Conservation (phyloP, 306 rosid species). For the Fragaria vesca region DNA sequence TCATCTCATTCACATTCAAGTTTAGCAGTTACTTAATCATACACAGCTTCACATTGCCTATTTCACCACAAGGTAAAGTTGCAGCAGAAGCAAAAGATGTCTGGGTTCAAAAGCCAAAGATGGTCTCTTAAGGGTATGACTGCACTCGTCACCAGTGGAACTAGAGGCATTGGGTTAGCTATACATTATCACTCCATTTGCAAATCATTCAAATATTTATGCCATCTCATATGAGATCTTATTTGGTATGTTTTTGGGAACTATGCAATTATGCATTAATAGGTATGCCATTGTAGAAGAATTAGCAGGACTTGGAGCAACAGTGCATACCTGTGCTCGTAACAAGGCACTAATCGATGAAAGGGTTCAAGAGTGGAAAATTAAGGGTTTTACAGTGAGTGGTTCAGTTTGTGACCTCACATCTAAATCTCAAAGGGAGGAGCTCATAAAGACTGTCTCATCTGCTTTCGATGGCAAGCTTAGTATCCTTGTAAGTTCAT, state of each 20-base stretch:
- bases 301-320: conserved; percentile 44
- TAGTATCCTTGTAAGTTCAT: conserved; percentile 38
- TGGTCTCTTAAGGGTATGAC: conserved; percentile 30
- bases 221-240: not conserved
- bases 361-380: conserved; percentile 29
- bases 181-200: not conserved
- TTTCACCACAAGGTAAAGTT: no score
- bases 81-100: no score
- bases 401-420: conserved; percentile 44
- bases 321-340: conserved; percentile 17
- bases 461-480: conserved; percentile 36
- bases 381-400: conserved; percentile 37
- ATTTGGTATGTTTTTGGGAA: not conserved
- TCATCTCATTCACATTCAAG: no score
- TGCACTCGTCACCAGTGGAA: conserved; percentile 51
- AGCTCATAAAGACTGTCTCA: conserved; percentile 31
- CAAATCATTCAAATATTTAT: no score
- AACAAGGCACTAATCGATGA: conserved; percentile 20
- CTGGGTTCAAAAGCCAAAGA: no score
- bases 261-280: not conserved
- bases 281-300: conserved; percentile 48
- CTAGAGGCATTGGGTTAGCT: conserved; percentile 30
- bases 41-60: no score
- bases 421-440: conserved; percentile 27
- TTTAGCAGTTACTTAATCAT: no score